Percentiles rank a stretch among this genome's conserved stretches.
phyloP scores from a whole-genome alignment of 108 stramenopile species.

The Skeletonema menzelii region DNA sequence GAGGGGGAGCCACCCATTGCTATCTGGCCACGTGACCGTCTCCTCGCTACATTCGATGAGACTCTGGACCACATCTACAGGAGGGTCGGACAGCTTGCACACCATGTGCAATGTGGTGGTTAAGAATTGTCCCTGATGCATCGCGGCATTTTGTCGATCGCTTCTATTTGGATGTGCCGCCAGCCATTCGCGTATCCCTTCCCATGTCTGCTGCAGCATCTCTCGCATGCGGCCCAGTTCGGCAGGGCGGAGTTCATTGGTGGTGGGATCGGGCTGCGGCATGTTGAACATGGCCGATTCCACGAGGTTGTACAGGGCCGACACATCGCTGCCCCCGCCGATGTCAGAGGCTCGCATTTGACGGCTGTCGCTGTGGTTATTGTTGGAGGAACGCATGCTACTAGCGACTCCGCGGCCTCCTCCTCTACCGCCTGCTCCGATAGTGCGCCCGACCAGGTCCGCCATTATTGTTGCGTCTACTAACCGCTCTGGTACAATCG shows the following conservation, averaged over 20 bases:
- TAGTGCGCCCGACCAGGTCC: background rate
- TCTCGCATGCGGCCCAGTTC: slow-evolving; percentile 12
- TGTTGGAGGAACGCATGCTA: background rate
- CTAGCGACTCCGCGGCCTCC: background rate
- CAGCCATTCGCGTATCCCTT: slow-evolving; percentile 22
- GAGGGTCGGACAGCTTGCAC: slow-evolving; percentile 66
- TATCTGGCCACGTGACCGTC: slow-evolving; percentile 60
- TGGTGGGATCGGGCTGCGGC: slow-evolving; percentile 4
- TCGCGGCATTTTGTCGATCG: slow-evolving; percentile 28
- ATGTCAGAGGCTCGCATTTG: no score
- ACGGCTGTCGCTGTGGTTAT: background rate
- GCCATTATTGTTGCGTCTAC: background rate
- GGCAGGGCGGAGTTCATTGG: slow-evolving; percentile 9
- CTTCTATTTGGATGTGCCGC: background rate
- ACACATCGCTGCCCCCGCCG: background rate
- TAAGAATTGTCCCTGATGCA: slow-evolving; percentile 27
- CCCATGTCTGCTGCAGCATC: slow-evolving; percentile 30
- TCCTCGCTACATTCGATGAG: slow-evolving; percentile 60
- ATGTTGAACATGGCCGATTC: slow-evolving; percentile 25
- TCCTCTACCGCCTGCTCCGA: background rate
- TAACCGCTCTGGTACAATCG: no score
- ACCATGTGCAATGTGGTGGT: slow-evolving; percentile 58
- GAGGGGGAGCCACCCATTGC: slow-evolving; percentile 75
- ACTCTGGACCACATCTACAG: slow-evolving; percentile 53
- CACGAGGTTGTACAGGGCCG: slow-evolving; percentile 17